These are phyloP conservation scores for Salix arbutifolia DNA, from an alignment of 345 rosid species.

Conservation along the genomic window DNA sequence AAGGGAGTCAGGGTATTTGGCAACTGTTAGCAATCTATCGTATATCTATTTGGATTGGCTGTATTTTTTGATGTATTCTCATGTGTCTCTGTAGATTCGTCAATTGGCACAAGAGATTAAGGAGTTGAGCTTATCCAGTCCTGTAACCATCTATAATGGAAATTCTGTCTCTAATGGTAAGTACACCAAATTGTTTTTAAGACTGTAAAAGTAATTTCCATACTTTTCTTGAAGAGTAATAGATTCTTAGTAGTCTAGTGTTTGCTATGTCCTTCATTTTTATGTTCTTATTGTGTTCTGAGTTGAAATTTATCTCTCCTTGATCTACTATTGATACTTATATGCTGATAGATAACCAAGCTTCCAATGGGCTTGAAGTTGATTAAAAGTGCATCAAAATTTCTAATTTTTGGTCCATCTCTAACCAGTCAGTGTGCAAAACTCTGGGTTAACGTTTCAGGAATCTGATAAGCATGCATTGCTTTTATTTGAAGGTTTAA, in stretches of 20 bases:
- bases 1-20: neutral
- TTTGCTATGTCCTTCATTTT: neutral
- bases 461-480: neutral
- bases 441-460: neutral
- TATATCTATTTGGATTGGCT: neutral
- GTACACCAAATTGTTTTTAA: neutral
- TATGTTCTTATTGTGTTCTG: neutral
- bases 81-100: constrained; percentile 45
- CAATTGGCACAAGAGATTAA: constrained; percentile 88
- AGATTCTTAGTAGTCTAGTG: neutral
- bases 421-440: neutral
- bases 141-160: constrained; percentile 72
- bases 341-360: neutral
- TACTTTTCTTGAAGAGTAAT: constrained; percentile 1
- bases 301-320: neutral
- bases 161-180: constrained; percentile 50
- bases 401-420: neutral
- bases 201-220: neutral
- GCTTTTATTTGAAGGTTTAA: neutral
- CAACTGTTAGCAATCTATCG: neutral
- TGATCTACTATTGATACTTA: neutral
- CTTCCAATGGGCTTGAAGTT: neutral
- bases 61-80: constrained; percentile 4
- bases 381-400: neutral
- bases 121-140: constrained; percentile 59